phyloP scores from a whole-genome alignment of 1,139 yeast genomes.

The Sugiyamaella xylanicola region DNA sequence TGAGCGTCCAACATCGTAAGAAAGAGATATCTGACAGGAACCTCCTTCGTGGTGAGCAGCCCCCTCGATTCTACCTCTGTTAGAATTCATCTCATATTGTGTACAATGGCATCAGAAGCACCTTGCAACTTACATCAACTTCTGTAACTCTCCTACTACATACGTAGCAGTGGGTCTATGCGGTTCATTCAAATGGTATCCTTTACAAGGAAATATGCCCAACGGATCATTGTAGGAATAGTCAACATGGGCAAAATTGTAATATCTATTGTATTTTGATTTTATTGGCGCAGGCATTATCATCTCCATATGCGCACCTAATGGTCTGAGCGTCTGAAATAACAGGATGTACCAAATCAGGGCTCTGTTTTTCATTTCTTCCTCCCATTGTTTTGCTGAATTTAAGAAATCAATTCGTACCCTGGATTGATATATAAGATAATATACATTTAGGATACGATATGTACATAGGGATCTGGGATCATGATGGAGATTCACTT shows the following conservation, averaged over 20 bases:
- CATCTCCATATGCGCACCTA: slow-evolving; percentile 34
- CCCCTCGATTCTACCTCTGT: slow-evolving; percentile 28
- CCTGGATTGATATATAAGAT: no score
- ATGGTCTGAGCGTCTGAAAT: not conserved
- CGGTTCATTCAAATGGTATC: slow-evolving; percentile 32
- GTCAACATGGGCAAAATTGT: slow-evolving; percentile 26
- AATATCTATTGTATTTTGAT: slow-evolving; percentile 30
- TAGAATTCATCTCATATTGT: not conserved
- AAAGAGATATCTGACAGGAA: slow-evolving; percentile 36
- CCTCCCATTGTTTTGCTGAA: not conserved
- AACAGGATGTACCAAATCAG: slow-evolving; percentile 3
- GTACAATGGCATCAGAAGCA: not conserved
- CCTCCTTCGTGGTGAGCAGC: slow-evolving; percentile 37
- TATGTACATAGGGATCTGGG: no score
- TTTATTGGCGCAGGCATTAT: slow-evolving; percentile 33
- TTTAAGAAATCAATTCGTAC: no score
- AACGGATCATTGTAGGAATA: slow-evolving; percentile 33
- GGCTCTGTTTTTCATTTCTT: not conserved
- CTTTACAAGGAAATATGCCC: slow-evolving; percentile 36
- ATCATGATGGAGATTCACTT: not conserved
- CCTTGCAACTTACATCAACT: slow-evolving; percentile 24
- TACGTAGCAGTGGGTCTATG: slow-evolving; percentile 31
- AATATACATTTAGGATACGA: not conserved
- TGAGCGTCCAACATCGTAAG: slow-evolving; percentile 35
- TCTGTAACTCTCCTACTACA: slow-evolving; percentile 31